Conservation (phyloP, 257 asterid genomes). For the Przewalskia tangutica region DNA sequence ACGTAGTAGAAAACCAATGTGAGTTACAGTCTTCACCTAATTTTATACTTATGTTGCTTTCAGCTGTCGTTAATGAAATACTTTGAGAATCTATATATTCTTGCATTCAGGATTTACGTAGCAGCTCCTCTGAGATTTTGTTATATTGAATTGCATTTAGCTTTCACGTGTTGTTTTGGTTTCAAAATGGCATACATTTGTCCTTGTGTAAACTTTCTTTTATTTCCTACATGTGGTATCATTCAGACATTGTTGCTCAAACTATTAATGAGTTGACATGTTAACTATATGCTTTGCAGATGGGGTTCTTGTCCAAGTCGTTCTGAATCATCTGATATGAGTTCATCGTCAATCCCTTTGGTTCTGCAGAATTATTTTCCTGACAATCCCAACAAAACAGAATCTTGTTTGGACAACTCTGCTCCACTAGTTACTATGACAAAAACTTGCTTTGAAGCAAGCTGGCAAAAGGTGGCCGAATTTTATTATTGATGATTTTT, state of each 20-base stretch:
- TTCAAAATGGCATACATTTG: neutral
- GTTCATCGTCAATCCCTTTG: slow-evolving; percentile 48
- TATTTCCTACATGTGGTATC: neutral
- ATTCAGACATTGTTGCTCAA: no score
- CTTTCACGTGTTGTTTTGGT: neutral
- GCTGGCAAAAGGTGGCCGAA: slow-evolving; percentile 82
- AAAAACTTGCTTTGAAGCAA: slow-evolving; percentile 49
- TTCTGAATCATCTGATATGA: slow-evolving; percentile 59
- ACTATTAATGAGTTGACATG: neutral
- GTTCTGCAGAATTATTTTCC: slow-evolving; percentile 72
- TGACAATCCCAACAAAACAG: slow-evolving; percentile 50
- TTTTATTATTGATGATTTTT: slow-evolving; percentile 82
- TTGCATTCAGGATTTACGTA: neutral
- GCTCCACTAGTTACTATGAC: slow-evolving; percentile 41
- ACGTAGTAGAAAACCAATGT: slow-evolving; percentile 86
- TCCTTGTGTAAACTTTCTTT: neutral
- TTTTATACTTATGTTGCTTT: neutral
- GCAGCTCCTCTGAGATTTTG: neutral
- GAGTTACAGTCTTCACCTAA: slow-evolving; percentile 13
- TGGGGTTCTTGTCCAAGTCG: slow-evolving; percentile 82
- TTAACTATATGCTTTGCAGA: slow-evolving; percentile 32
- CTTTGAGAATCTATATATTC: neutral
- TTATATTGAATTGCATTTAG: neutral
- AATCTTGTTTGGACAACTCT: slow-evolving; percentile 67
- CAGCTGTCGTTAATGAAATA: neutral